Conservation (phyloP, 208 protist genomes). For the Sergeia podlipaevii region DNA sequence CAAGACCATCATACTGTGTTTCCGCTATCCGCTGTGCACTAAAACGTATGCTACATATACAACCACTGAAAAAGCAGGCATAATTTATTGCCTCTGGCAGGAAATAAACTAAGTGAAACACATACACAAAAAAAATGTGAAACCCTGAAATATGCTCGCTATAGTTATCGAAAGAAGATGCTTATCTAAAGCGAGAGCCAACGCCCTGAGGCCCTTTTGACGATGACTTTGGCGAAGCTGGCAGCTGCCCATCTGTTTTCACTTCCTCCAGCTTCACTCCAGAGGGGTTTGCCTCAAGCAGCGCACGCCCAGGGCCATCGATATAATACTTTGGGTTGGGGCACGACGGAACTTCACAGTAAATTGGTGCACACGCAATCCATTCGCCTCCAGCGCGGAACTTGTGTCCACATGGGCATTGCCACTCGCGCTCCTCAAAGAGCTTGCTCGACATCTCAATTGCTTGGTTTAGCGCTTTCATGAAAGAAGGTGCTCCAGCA, state of each 20-base stretch:
- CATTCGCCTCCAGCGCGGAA: constrained; percentile 84
- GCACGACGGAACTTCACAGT: constrained; percentile 88
- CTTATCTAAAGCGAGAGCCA: constrained; percentile 57
- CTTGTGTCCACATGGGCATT: constrained; percentile 88
- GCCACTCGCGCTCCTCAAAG: constrained; percentile 83
- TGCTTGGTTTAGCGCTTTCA: constrained; percentile 48
- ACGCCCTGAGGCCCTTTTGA: constrained; percentile 29
- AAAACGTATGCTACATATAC: too few species aligned
- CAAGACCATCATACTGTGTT: too few species aligned
- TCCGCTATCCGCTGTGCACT: too few species aligned
- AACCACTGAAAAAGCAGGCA: too few species aligned
- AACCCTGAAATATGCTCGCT: too few species aligned
- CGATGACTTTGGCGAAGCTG: constrained; percentile 8
- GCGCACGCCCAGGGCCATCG: constrained; percentile 70
- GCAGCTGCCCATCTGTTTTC: constrained; percentile 12
- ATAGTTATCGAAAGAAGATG: too few species aligned
- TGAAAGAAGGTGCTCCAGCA: constrained; percentile 36
- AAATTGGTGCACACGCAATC: constrained; percentile 74
- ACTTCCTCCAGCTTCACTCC: constrained; percentile 80
- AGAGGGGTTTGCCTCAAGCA: constrained; percentile 80
- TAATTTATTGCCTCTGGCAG: too few species aligned
- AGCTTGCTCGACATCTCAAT: constrained; percentile 59
- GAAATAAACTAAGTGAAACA: too few species aligned
- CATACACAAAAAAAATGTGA: too few species aligned
- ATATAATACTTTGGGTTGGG: constrained; percentile 91